Evolutionary conservation across 371 early-diverging fungal genomes (phyloP), one percentile per base, ranked within the genome.

Genomic region (Coemansia sp.): DNA sequence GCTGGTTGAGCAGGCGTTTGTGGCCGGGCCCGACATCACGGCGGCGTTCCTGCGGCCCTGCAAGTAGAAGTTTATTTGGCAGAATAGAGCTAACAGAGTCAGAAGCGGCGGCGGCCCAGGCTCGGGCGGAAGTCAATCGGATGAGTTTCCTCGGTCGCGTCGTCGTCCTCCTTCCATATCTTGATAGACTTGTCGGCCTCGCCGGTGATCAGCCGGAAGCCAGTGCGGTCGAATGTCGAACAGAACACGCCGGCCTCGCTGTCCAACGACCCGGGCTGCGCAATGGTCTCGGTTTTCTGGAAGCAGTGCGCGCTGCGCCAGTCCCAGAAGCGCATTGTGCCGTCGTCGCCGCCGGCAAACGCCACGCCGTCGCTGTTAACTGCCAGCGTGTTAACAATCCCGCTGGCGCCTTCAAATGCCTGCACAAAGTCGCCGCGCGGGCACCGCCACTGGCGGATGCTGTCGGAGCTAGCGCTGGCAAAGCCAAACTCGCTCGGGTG

Each of bases 151-250:
- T 82, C 82, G 13, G 88, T 87, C 2, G 81, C 76, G 9, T 68
- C 66, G 3, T 81, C 71, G 50, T 81, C 76, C 50, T 81, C 79
- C 42, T 79, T 79, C 71, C 79, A 99, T 49, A 99, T 92, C 82
- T 99, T 98, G 81, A 98, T 95, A 1, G 96, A 92, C 82, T 98
- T 98, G 81, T 98, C 99, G 0, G 96, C 97, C 80, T 98, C 99
- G 65, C 97, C 94, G 0, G 99, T 99, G 59, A 98, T 92, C 42
- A 99, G 83, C 54, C 98, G 90, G 45, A 90, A 80, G 0, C 98
- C 97, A 4, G 98, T 92, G 58, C 86, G 87, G 77, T 98, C 98
- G 84, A 98, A 98, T 2, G 93, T 86, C 55, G 94, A 93, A 61
- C 90, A 87, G 60, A 98, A 96, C 47, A 98, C 88, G 51, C 97